phyloP scores from a whole-genome alignment of 352 stramenopile genomes.

The Phytophthora ohioensis region DNA sequence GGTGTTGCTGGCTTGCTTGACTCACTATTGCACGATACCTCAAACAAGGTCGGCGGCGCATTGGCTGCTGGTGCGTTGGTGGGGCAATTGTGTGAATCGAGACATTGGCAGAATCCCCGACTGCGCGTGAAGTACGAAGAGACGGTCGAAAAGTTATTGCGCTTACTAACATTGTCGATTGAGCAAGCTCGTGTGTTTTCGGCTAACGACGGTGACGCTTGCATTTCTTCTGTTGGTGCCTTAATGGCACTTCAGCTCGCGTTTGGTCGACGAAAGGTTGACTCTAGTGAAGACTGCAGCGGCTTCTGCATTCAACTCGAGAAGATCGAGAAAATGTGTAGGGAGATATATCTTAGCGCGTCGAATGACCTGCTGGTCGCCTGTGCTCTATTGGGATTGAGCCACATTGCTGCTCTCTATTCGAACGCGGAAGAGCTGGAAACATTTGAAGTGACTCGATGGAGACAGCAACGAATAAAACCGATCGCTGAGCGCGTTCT shows the following conservation, averaged over 20 bases:
- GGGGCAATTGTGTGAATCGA: slow-evolving; percentile 48
- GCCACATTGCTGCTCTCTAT: slow-evolving; percentile 42
- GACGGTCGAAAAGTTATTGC: slow-evolving; percentile 33
- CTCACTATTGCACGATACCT: slow-evolving; percentile 21
- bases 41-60: slow-evolving; percentile 28
- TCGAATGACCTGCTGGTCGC: slow-evolving; percentile 31
- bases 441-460: slow-evolving; percentile 25
- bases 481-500: slow-evolving; percentile 35
- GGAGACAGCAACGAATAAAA: slow-evolving; percentile 41
- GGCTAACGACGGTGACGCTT: slow-evolving; percentile 19
- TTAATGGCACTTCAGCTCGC: slow-evolving; percentile 48
- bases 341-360: slow-evolving; percentile 20
- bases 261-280: slow-evolving; percentile 37
- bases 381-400: slow-evolving; percentile 35
- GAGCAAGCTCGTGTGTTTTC: slow-evolving; percentile 55
- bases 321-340: slow-evolving; percentile 37
- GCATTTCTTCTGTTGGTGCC: slow-evolving; percentile 28
- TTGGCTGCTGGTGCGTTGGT: slow-evolving; percentile 49
- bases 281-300: slow-evolving; percentile 30
- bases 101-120: slow-evolving; percentile 44
- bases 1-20: slow-evolving; percentile 29
- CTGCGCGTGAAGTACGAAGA: slow-evolving; percentile 37
- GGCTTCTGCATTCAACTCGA: slow-evolving; percentile 30
- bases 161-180: slow-evolving; percentile 39
- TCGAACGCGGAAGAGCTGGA: slow-evolving; percentile 30